Evolutionary conservation across 73 alveolate species (phyloP).

Genomic region (Paramecium biaurelia): DNA sequence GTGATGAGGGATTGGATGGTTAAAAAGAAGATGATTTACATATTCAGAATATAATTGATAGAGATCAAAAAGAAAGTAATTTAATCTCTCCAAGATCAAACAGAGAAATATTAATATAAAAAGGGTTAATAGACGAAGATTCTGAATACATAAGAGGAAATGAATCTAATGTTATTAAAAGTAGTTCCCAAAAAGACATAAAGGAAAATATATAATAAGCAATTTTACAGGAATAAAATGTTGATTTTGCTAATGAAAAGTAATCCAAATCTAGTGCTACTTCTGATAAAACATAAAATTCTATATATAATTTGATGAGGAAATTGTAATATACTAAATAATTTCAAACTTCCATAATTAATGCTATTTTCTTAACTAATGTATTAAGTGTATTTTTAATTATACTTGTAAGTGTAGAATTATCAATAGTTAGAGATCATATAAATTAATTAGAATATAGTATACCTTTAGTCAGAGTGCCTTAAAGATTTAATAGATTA

Average conservation of each 20-base stretch:
- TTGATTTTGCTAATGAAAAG: neutral
- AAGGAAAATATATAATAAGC: neutral
- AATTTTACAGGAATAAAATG: neutral
- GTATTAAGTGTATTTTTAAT: neutral
- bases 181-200: neutral
- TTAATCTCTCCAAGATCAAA: neutral
- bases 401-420: neutral
- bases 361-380: neutral
- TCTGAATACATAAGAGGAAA: neutral
- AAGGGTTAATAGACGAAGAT: neutral
- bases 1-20: neutral
- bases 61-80: neutral
- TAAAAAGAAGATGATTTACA: neutral
- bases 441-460: neutral
- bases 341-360: neutral
- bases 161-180: neutral
- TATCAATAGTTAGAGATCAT: neutral
- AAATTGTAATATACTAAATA: neutral
- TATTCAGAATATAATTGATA: neutral
- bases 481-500: neutral
- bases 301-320: neutral
- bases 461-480: constrained; percentile 20
- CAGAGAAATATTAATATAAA: neutral
- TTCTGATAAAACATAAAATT: neutral
- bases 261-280: neutral